Base-by-base conservation (phyloP, 371 early-diverging fungal species). In the Racocetra persica region DNA sequence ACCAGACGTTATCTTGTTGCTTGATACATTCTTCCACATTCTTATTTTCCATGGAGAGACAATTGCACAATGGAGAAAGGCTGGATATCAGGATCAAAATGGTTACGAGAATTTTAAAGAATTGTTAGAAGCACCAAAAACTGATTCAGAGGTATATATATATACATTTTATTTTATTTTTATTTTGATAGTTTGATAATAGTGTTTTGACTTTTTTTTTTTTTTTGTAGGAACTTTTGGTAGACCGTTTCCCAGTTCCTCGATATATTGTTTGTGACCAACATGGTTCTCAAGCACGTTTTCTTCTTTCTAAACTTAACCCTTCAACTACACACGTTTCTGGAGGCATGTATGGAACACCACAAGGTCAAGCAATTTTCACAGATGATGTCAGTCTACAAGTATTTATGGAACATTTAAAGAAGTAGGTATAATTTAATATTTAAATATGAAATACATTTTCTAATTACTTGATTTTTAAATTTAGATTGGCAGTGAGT, bases 21-120 rank as follows among this genome's bases (percentile, higher is more conserved):
- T 99, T 59, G 99, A 99, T 85, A 98, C 99, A 5, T 99, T 95
- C 91, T 98, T 98, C 92, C 97, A 99, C 85, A 94, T 98, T 22
- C 92, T 98, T 24, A 96, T 98, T 80, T 98, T 96, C 95, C 95
- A 95, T 82, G 99, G 99, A 26, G 94, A 94, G 83, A 93, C 94
- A 36, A 92, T 99, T 70, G 95, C 95, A 4, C 90, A 92, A 77
- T 98, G 99, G 99, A 89, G 98, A 36, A 95, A 97, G 82, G 94
- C 95, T 28, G 93, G 94, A 20, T 95, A 95, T 84, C 98, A 98
- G 49, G 95, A 97, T 66, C 90, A 96, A 83, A 89, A 92, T 6
- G 95, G 93, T 82, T 99, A 96, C 88, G 97, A 92, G 85, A 97
- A 95, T 89, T 96, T 99, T 81, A 98, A 96, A 84, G 91, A 93